Base-by-base conservation (phyloP, 1,284 basidiomycete genomes). In the Ustilago vetiveriae region DNA sequence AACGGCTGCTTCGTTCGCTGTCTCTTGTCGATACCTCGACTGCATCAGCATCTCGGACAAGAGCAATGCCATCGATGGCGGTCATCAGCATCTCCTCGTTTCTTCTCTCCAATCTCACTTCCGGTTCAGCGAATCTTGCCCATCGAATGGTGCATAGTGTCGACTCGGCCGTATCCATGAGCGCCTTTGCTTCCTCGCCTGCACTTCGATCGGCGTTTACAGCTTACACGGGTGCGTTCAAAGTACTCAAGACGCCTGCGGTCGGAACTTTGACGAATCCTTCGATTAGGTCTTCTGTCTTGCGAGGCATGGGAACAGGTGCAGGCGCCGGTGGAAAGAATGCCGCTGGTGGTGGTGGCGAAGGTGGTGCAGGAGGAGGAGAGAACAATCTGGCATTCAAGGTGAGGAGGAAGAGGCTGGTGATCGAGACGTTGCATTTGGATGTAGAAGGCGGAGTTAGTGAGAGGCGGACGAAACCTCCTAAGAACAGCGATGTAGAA, bases 351-450 rank as follows among this genome's bases (percentile, higher is more conserved):
- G 55, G 55, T 3, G 83, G 54, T 6, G n/a, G n/a, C n/a, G 56
- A 53, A 21, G 65, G 77, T 14, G 90, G 92, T 14, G 93, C 83
- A 14, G 85, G 85, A 0, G 80, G 78, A 3, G 76, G 80, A 26
- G 85, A 97, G 82, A 97, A 98, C 83, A 97, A 98, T 76, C 86
- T 98, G 16, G 93, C 91, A 6, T 98, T 98, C 86, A 92, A 90
- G 81, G 91, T 93, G 74, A 94, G 90, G 76, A 86, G 94, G 63
- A 93, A 92, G 80, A 84, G 91, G 33, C 85, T 97, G 44, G 85
- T 95, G 21, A 88, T 98, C 69, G 94, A 98, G 84, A 97, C 93
- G 21, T 84, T 97, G 56, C 92, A 96, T 84, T 85, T 97, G 11
- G 95, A 94, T 77, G 86, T 93, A 4, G 94, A 96, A 80, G 94